Percentiles rank a stretch among this genome's conserved stretches.
These are phyloP conservation scores for Ogataea henricii DNA, from an alignment of 805 yeast species.

Conservation along the genomic window DNA sequence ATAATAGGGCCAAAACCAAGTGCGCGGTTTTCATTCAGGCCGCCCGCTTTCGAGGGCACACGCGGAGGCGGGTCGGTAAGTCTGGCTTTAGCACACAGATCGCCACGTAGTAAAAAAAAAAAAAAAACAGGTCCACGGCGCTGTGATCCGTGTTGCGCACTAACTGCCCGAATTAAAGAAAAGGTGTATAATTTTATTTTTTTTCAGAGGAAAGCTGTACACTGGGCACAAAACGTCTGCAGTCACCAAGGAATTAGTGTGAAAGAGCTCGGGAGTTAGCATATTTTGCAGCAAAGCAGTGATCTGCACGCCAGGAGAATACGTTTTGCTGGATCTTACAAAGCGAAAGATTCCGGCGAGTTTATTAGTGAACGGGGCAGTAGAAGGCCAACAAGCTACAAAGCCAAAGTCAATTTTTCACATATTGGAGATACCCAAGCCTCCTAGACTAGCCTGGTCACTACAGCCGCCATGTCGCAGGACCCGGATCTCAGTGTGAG, in stretches of 20 bases:
- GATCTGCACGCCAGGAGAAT: neutral
- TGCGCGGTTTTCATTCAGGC: conserved; percentile 7
- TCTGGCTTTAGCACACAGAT: conserved; percentile 2
- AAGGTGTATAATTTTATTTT: conserved; percentile 4
- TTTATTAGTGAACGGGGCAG: neutral
- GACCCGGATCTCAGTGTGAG: conserved; percentile 15
- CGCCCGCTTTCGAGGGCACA: neutral
- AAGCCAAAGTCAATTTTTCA: neutral
- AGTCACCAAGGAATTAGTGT: neutral
- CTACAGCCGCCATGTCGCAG: conserved; percentile 12
- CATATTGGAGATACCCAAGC: neutral
- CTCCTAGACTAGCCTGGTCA: neutral
- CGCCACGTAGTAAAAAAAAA: conserved; percentile 5
- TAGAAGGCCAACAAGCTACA: conserved; percentile 1
- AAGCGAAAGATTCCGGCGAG: neutral
- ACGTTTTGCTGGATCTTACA: neutral
- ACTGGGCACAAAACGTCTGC: neutral
- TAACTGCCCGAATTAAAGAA: conserved; percentile 7
- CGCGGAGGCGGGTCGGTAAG: conserved; percentile 4
- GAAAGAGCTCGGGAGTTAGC: neutral
- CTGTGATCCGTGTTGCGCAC: conserved; percentile 3
- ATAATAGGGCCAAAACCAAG: neutral
- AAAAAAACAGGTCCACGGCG: neutral
- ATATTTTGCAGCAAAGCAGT: conserved; percentile 1
- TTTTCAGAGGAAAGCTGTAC: conserved; percentile 1